Base-by-base conservation (phyloP, 805 yeast genomes). In the Peterozyma toletana region DNA sequence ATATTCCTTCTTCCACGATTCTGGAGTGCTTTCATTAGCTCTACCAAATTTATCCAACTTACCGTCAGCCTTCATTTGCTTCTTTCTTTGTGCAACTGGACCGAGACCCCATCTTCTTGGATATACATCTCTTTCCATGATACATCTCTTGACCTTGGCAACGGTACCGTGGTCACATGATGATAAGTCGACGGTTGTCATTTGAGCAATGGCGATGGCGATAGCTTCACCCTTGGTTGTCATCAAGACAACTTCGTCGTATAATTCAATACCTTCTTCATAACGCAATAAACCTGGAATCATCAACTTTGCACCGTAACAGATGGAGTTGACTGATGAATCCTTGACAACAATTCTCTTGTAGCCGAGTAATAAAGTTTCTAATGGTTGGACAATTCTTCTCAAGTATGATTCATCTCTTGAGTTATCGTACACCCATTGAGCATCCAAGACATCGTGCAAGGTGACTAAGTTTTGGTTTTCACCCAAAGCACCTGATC, bases 101-200 rank as follows among this genome's bases (percentile, higher is more conserved):
- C 99, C 99, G 57, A 93, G 73, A 50, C 99, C 99, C 99, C 99
- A 93, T 78, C 97, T 84, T 78, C 99, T 86, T 70, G 99, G 99
- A 68, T 93, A 93, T 42, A 96, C 80, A 67, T 93, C 99, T 74
- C 99, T 84, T 74, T 93, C 99, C 99, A 93, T 93, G 58, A 93
- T 93, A 75, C 98, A 91, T 75, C 99, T 86, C 78, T 93, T 93
- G 60, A 93, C 96, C 75, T 87, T 89, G 54, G 99, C 96, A 59
- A 91, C 99, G 48, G 90, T 89, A 59, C 99, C 99, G 64, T 93
- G 99, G 68, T 93, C 99, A 70, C 98, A 91, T 30, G 93, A 71
- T 49, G 96, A 90, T 57, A 93, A 76, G 64, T 93, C 99, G 48
- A 90, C 97, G 48, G 97, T 88, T 47, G 98, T 84, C 99, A 93